phyloP scores from a whole-genome alignment of 345 rosid genomes.

The Populus pruinosa region DNA sequence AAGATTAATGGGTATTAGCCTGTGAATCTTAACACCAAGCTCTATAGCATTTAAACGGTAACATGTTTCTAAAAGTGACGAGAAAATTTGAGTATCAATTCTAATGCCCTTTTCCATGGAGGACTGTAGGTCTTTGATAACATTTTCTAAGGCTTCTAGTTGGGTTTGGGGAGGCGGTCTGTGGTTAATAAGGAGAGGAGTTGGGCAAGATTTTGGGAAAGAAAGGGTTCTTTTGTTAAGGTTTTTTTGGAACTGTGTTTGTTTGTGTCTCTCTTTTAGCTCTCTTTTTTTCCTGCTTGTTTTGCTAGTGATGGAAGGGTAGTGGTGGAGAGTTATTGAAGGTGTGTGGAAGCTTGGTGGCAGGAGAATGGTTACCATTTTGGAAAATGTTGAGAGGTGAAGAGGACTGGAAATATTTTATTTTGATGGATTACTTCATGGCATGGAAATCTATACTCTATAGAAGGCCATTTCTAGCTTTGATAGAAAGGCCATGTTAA shows the following conservation, averaged over 20 bases:
- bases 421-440: not conserved
- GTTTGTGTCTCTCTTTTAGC: conserved; percentile 17
- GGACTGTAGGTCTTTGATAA: conserved; percentile 55
- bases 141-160: conserved; percentile 56
- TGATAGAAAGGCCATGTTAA: too few species aligned
- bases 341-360: conserved; percentile 15
- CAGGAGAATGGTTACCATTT: conserved; percentile 35
- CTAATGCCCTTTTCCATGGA: conserved; percentile 48
- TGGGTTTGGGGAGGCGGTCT: conserved; percentile 36
- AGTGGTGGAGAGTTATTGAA: conserved; percentile 9
- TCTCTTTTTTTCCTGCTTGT: conserved; percentile 31
- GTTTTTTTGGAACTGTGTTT: conserved; percentile 11
- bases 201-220: conserved; percentile 48
- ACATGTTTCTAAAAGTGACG: conserved; percentile 72
- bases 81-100: conserved; percentile 54
- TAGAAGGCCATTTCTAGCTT: too few species aligned
- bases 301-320: conserved; percentile 31
- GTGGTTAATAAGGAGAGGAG: conserved; percentile 44
- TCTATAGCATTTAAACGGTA: conserved; percentile 49
- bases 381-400: too few species aligned
- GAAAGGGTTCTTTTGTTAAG: conserved; percentile 18
- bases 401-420: not conserved
- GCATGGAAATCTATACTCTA: too few species aligned
- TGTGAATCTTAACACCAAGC: conserved; percentile 55
- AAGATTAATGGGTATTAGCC: conserved; percentile 49